A percentile compares a stretch with the other conserved stretches of the same genome.
phyloP scores from a whole-genome alignment of 2,329 filamentous ascomycete species.

The Verticillium klebahnii region DNA sequence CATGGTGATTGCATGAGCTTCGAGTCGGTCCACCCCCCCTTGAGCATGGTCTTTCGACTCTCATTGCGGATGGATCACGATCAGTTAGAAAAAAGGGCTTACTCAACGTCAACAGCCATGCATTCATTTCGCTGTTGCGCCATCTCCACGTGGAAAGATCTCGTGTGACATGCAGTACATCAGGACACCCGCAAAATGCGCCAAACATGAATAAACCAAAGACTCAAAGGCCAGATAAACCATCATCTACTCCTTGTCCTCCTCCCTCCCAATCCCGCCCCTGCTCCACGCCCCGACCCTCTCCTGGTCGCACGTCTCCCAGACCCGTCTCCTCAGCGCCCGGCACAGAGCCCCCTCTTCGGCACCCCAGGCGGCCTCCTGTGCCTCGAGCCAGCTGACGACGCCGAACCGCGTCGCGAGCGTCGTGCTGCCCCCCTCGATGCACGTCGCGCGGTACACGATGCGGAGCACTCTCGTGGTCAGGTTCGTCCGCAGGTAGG shows the following conservation, averaged over 20 bases:
- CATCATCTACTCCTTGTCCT: not conserved
- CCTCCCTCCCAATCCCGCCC: conserved; percentile 26
- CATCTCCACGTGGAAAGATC: too few relatives aligned
- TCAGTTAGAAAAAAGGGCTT: too few relatives aligned
- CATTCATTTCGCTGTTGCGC: too few relatives aligned
- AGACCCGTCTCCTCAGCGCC: conserved; percentile 52
- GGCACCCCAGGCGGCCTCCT: conserved; percentile 32
- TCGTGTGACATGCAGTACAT: too few relatives aligned
- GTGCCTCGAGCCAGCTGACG: conserved; percentile 68
- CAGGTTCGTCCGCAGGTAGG: conserved; percentile 54
- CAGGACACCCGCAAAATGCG: too few relatives aligned
- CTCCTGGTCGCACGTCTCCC: conserved; percentile 62
- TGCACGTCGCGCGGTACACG: conserved; percentile 61
- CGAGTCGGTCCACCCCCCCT: too few relatives aligned
- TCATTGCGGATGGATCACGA: too few relatives aligned
- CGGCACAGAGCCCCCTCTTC: conserved; percentile 46
- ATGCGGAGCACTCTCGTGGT: conserved; percentile 58
- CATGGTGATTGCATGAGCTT: too few relatives aligned
- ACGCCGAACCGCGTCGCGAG: conserved; percentile 72
- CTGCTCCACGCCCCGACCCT: conserved; percentile 64
- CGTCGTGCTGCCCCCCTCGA: conserved; percentile 73
- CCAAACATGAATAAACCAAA: not conserved
- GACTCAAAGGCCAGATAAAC: too few relatives aligned
- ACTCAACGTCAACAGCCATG: too few relatives aligned
- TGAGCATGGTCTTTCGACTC: too few relatives aligned